These are phyloP conservation scores for Penicillium sp. DNA, from an alignment of 2,329 filamentous ascomycete species.

Conservation along the genomic window DNA sequence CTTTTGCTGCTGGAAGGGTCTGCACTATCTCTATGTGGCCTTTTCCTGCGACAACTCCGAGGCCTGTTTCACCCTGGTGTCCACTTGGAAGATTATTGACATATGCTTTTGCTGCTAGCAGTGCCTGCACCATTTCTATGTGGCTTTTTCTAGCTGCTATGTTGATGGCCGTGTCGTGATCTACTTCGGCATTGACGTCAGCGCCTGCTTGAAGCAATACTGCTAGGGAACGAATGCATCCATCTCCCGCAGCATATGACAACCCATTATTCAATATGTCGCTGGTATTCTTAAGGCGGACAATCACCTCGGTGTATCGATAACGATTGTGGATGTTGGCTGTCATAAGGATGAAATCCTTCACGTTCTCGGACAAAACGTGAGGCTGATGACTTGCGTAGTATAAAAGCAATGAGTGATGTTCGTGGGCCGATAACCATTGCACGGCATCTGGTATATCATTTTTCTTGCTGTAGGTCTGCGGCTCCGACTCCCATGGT, in stretches of 20 bases:
- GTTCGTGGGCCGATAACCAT: neutral
- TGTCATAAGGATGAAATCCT: neutral
- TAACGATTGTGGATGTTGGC: neutral
- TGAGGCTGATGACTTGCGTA: neutral
- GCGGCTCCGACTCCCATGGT: neutral
- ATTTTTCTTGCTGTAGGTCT: neutral
- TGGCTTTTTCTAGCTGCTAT: neutral
- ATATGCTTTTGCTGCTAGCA: slow-evolving; percentile 2
- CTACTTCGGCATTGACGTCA: neutral
- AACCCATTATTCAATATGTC: neutral
- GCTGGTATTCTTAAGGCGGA: neutral
- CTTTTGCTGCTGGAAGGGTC: neutral
- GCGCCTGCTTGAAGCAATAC: neutral
- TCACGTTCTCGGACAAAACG: neutral
- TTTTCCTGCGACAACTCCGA: no score
- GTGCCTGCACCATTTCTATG: neutral
- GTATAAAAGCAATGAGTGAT: neutral
- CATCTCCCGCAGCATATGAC: neutral
- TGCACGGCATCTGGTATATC: neutral
- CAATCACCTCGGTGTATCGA: neutral
- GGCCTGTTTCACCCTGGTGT: no score
- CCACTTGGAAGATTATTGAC: no score
- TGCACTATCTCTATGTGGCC: neutral
- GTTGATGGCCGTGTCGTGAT: neutral
- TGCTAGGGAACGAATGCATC: neutral